Base-by-base conservation (phyloP, 306 rosid species). In the Mimosa bimucronata region DNA sequence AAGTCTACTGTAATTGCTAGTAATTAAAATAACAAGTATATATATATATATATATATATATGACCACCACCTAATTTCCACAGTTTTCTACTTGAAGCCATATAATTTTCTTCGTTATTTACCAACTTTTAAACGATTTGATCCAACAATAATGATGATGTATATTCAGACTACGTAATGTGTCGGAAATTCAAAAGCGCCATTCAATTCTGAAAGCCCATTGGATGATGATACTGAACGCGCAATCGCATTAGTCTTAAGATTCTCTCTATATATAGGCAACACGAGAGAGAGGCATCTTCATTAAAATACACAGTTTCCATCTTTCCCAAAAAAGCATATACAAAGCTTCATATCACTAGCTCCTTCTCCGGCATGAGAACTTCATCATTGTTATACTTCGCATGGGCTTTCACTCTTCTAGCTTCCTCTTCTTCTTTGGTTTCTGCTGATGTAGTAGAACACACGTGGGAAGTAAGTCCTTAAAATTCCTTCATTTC, bases 371-470 rank as follows among this genome's bases (percentile, higher is more conserved):
- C 23, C 11, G 21, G 4, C 10, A 87, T 84, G 90, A 85, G 53
- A 40, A 78, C 62, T 66, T 83, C 65, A 10, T 67, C 29, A 77
- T 45, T 45, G 80, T 67, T 82, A 34, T 50, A 67, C 71, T 74
- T 81, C 61, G 78, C 71, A 0, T 88, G 80, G 46, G 76, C 81
- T 72, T 61, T 88, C 8, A 73, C 66, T 40, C 84, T 86, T 28
- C 65, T 86, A 30, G 85, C 86, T 65, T 81, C 84, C 66, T 81
- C 83, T 13, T 88, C 89, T 28, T 6, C n/a, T n/a, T n/a, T 80
- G 60, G 79, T 83, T 67, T 90, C 86, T 41, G 94, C 85, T 60
- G 83, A 86, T 53, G 66, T 77, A n/a, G n/a, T n/a, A n/a, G n/a
- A n/a, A n/a, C n/a, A n/a, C n/a, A n/a, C n/a, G n/a, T n/a, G n/a